phyloP scores from a whole-genome alignment of 352 stramenopile genomes.

The Globisporangium cederbergense region DNA sequence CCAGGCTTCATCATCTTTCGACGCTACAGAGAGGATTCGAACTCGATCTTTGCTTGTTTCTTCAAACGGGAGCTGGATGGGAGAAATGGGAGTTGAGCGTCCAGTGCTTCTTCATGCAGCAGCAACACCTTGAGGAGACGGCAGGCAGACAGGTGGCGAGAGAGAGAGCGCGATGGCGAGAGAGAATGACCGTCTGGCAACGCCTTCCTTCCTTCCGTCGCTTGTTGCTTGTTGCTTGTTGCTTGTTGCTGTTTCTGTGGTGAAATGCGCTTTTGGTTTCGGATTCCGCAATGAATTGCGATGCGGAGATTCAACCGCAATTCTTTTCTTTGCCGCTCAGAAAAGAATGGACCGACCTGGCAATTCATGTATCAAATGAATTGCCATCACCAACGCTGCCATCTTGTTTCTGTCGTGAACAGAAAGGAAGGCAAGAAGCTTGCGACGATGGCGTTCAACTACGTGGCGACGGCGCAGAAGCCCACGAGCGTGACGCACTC shows the following conservation, averaged over 20 bases:
- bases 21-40: not conserved
- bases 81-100: not conserved
- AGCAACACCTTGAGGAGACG: not conserved
- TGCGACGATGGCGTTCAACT: slow-evolving; percentile 78
- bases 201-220: not conserved
- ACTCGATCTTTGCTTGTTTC: slow-evolving; percentile 5
- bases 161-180: not conserved
- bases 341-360: not conserved
- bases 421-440: slow-evolving; percentile 3
- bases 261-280: not conserved
- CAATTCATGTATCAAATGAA: not conserved
- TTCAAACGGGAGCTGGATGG: not conserved
- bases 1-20: slow-evolving; percentile 8
- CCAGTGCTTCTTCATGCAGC: slow-evolving; percentile 12
- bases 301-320: no score
- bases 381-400: not conserved
- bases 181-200: not conserved
- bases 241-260: not conserved
- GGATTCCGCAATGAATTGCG: not conserved
- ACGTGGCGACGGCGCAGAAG: slow-evolving; percentile 93
- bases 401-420: not conserved
- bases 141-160: not conserved
- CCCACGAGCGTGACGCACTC: slow-evolving; percentile 91
- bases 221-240: no score
- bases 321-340: no score